phyloP scores from a whole-genome alignment of 1,284 basidiomycete genomes.

The Coriolopsis trogii region DNA sequence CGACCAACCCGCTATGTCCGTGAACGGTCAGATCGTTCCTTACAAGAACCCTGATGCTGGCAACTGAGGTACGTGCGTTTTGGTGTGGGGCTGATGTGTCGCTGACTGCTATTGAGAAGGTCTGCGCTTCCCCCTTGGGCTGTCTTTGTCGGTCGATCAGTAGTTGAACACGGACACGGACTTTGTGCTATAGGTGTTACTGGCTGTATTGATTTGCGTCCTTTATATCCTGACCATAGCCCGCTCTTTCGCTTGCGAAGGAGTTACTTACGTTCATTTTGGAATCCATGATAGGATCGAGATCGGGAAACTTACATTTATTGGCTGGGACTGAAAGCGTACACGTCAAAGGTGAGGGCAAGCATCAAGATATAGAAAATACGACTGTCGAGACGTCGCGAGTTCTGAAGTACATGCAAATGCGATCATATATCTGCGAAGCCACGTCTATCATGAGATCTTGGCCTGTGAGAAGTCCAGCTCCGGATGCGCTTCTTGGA shows the following conservation, averaged over 20 bases:
- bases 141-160: conserved; percentile 3
- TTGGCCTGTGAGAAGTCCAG: conserved; percentile 95
- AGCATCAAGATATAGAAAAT: no score
- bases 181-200: conserved; percentile 18
- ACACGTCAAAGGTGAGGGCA: no score
- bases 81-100: no score
- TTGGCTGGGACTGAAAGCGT: no score
- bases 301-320: conserved; percentile 17
- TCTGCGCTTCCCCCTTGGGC: no score
- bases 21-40: conserved; percentile 24
- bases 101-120: no score
- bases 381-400: no score
- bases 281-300: conserved; percentile 29
- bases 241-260: conserved; percentile 23
- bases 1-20: conserved; percentile 29
- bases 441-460: conserved; percentile 56
- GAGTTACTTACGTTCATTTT: conserved; percentile 21
- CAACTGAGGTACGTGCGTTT: conserved; percentile 5
- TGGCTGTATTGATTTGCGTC: conserved; percentile 21
- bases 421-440: not conserved
- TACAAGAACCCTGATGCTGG: conserved; percentile 2
- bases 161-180: conserved; percentile 9
- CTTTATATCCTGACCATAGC: conserved; percentile 18
- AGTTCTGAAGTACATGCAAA: no score
- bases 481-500: conserved; percentile 90